A percentile compares a stretch with the other conserved stretches of the same genome.
Conservation (phyloP, 306 rosid species). For the Casuarina equisetifolia region DNA sequence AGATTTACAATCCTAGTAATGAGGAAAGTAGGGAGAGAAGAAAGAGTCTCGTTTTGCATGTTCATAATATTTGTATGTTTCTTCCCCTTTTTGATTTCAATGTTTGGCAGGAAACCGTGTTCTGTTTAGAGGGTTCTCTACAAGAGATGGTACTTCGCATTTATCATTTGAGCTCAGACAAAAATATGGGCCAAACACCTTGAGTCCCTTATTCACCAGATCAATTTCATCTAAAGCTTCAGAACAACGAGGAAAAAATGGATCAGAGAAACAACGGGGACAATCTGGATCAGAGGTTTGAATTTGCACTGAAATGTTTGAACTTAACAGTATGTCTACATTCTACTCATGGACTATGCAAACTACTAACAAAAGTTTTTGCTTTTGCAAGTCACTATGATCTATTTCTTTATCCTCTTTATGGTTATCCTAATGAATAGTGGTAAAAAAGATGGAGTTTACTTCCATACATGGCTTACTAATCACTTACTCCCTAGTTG, state of each 20-base stretch:
- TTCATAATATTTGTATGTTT: not conserved
- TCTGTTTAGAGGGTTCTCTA: constrained; percentile 31
- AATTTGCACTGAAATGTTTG: constrained; percentile 1
- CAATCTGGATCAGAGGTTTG: constrained; percentile 23
- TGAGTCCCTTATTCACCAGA: constrained; percentile 32
- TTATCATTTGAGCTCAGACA: constrained; percentile 30
- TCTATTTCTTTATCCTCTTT: not conserved
- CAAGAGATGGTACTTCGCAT: constrained; percentile 13
- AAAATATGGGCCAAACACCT: constrained; percentile 32
- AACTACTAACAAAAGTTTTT: not conserved
- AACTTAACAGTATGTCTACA: not conserved
- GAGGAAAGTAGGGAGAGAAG: not conserved
- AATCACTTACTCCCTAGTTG: not conserved
- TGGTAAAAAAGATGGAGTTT: not conserved
- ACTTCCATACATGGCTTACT: not conserved
- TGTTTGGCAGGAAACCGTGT: constrained; percentile 34
- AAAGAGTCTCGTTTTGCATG: not conserved
- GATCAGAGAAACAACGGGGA: constrained; percentile 33
- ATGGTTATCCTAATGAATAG: not conserved
- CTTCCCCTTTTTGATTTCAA: not conserved
- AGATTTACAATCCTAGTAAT: not conserved
- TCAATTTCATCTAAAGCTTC: constrained; percentile 62
- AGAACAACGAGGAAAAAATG: constrained; percentile 29
- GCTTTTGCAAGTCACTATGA: not conserved
- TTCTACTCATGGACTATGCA: not conserved